phyloP scores from a whole-genome alignment of 2,329 filamentous ascomycete genomes.

The Trichoderma arundinaceum region DNA sequence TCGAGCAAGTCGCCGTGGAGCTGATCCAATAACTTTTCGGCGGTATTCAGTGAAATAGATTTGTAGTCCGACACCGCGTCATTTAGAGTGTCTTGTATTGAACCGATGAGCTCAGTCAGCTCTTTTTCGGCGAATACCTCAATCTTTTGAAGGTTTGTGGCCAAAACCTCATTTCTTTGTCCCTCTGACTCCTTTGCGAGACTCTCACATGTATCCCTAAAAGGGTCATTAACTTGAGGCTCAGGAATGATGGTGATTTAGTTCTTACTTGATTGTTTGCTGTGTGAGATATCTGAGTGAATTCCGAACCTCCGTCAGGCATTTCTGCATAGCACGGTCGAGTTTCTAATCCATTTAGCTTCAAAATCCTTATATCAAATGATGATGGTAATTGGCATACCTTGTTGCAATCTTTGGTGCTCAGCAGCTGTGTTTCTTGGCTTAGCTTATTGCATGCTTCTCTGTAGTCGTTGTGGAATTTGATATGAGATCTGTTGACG shows the following conservation, averaged over 20 bases:
- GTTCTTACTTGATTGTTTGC: constrained; percentile 17
- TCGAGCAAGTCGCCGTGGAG: constrained; percentile 22
- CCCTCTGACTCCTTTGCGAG: constrained; percentile 22
- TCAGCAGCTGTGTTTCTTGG: constrained; percentile 12
- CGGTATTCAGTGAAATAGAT: constrained; percentile 15
- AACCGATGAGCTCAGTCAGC: constrained; percentile 17
- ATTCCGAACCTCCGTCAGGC: constrained; percentile 3
- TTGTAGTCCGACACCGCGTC: constrained; percentile 12
- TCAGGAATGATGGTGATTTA: background rate
- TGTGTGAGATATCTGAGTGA: constrained; percentile 21
- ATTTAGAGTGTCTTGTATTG: constrained; percentile 14
- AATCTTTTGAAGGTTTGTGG: constrained; percentile 25
- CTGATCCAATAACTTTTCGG: constrained; percentile 20
- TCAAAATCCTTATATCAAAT: no score
- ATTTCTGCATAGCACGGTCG: constrained; percentile 18
- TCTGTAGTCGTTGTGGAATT: constrained; percentile 27
- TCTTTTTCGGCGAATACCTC: constrained; percentile 25
- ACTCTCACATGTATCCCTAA: constrained; percentile 21
- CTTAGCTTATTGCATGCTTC: constrained; percentile 24
- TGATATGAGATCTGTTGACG: constrained; percentile 27
- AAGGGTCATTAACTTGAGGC: background rate
- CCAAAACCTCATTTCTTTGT: constrained; percentile 20
- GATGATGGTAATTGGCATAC: background rate
- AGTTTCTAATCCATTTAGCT: constrained; percentile 18
- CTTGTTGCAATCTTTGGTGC: constrained; percentile 28